Evolutionary conservation across 2,329 filamentous ascomycete species (phyloP).

Genomic region (Aspergillus udagawae): DNA sequence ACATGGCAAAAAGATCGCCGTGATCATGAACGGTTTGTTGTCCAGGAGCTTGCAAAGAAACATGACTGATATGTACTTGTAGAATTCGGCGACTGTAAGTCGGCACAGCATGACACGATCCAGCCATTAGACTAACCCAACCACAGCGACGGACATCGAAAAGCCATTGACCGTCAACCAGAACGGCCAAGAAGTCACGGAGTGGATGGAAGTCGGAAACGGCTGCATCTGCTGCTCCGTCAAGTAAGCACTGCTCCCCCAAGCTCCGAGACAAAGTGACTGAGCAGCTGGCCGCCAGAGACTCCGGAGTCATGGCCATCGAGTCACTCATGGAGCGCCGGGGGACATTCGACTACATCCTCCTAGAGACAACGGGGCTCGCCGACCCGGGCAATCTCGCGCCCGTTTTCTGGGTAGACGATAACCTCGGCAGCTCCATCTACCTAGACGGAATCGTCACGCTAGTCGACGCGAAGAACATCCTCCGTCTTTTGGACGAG

Average conservation of each 20-base stretch:
- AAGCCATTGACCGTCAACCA: constrained; percentile 90
- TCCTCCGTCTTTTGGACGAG: constrained; percentile 77
- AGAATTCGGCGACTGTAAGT: constrained; percentile 79
- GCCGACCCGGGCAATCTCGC: constrained; percentile 95
- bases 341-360: constrained; percentile 93
- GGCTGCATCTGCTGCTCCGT: constrained; percentile 98
- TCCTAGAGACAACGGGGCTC: constrained; percentile 91
- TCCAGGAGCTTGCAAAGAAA: background rate
- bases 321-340: constrained; percentile 93
- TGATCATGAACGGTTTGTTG: constrained; percentile 80
- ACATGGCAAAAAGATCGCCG: constrained; percentile 96
- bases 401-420: constrained; percentile 95
- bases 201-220: constrained; percentile 95
- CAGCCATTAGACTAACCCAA: constrained; percentile 1
- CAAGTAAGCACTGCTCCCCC: constrained; percentile 56
- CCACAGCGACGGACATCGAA: constrained; percentile 81
- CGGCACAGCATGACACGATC: background rate
- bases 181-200: constrained; percentile 75
- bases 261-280: background rate
- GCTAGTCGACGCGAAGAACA: constrained; percentile 90
- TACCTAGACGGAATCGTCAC: constrained; percentile 97
- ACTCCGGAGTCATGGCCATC: constrained; percentile 89
- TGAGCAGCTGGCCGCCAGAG: constrained; percentile 48
- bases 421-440: constrained; percentile 89
- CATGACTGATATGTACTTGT: background rate